These are phyloP conservation scores for Coprinopsis sp. DNA, from an alignment of 768 basidiomycete genomes.

Conservation along the genomic window DNA sequence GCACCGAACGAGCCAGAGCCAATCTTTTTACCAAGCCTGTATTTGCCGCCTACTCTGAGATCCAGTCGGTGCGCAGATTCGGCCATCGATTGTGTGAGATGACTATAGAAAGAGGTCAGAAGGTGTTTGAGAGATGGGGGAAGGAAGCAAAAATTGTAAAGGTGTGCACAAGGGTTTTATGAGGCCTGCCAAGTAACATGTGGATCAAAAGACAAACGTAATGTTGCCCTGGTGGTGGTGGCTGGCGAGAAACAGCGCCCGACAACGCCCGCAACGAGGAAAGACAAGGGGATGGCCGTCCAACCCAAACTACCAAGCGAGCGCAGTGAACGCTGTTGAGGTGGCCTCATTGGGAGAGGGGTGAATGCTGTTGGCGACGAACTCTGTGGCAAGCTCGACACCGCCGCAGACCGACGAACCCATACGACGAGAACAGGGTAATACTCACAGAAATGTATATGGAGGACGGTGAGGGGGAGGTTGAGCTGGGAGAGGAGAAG, in stretches of 20 bases:
- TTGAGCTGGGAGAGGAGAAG: slow-evolving; percentile 15
- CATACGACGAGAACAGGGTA: not conserved
- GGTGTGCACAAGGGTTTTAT: not conserved
- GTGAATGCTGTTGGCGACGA: too few relatives aligned
- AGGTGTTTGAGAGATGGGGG: slow-evolving; percentile 20
- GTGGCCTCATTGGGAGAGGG: too few relatives aligned
- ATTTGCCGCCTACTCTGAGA: slow-evolving; percentile 89
- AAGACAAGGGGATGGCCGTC: too few relatives aligned
- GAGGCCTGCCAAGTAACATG: too few relatives aligned
- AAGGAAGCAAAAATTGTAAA: slow-evolving; percentile 16
- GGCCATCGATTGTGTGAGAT: slow-evolving; percentile 50
- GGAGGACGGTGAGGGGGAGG: slow-evolving; percentile 7
- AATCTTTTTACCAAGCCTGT: slow-evolving; percentile 98
- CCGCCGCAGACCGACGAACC: slow-evolving; percentile 8
- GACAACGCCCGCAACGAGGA: too few relatives aligned
- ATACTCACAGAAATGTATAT: slow-evolving; percentile 18
- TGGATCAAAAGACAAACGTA: too few relatives aligned
- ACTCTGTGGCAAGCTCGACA: not conserved
- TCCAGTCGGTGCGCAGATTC: slow-evolving; percentile 75
- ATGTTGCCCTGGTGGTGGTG: too few relatives aligned
- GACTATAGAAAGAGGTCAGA: slow-evolving; percentile 9
- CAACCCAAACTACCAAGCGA: too few relatives aligned
- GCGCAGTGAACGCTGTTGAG: too few relatives aligned
- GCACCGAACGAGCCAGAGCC: slow-evolving; percentile 96
- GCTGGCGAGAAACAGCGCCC: too few relatives aligned